Percentiles rank a stretch among this genome's conserved stretches.
phyloP scores from a whole-genome alignment of 768 basidiomycete genomes.

The Chalciporus sphaerocephalus region DNA sequence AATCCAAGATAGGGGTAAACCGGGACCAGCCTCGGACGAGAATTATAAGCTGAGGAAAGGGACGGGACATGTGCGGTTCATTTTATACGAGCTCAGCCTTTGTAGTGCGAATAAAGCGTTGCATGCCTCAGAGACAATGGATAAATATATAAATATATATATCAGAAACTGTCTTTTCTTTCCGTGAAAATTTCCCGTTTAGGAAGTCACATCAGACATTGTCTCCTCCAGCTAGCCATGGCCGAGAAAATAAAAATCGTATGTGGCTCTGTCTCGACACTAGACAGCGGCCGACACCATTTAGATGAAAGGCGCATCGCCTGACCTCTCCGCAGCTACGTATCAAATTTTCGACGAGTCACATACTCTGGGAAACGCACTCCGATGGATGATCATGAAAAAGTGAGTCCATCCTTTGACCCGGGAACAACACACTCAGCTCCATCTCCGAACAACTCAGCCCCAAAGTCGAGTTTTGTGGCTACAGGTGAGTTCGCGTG shows the following conservation, averaged over 20 bases:
- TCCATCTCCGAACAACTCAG: conserved; percentile 37
- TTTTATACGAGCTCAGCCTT: conserved; percentile 11
- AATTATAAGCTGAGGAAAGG: conserved; percentile 8
- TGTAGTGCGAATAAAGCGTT: neutral
- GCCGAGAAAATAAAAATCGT: conserved; percentile 35
- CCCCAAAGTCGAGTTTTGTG: conserved; percentile 96
- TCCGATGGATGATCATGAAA: conserved; percentile 99
- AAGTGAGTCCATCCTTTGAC: conserved; percentile 55
- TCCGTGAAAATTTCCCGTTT: conserved; percentile 5
- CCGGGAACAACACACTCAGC: neutral
- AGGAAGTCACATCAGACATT: neutral
- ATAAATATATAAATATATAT: too few relatives aligned
- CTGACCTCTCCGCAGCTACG: conserved; percentile 84
- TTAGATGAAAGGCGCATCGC: conserved; percentile 79
- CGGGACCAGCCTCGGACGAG: conserved; percentile 21
- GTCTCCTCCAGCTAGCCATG: conserved; percentile 16
- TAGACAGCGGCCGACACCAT: conserved; percentile 9
- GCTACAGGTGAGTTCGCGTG: conserved; percentile 69
- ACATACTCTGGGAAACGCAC: conserved; percentile 91
- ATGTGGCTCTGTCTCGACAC: conserved; percentile 7
- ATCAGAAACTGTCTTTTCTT: neutral
- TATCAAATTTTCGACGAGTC: conserved; percentile 92
- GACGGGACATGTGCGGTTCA: conserved; percentile 3
- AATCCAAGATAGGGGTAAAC: too few relatives aligned
- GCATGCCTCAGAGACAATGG: too few relatives aligned